Evolutionary conservation across 768 basidiomycete genomes (phyloP), one percentile per base, ranked within the genome.

Genomic region (Asterophora lycoperdoides): DNA sequence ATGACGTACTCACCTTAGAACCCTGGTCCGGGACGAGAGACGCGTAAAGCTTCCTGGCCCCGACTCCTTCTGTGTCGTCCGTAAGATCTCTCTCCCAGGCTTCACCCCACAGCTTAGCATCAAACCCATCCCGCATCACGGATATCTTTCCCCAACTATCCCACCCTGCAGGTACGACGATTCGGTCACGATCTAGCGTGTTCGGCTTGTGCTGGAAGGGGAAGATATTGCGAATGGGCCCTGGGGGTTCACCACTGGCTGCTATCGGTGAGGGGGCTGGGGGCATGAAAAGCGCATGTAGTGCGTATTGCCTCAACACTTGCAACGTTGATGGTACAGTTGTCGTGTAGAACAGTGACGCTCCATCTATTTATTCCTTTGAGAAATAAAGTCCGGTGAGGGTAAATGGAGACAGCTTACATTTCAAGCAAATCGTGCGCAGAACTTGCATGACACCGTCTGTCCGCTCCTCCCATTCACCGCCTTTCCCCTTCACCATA

Each of bases 111-210:
- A 72, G 61, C 52, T 81, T 84, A 1, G 89, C 83, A 45, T 96
- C 93, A 58, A 97, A 99, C 1, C 89, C 89, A 34, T 98, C 96
- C 48, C 93, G 71, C 46, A 98, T 69, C 1, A 97, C 86, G 2
- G 77, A 73, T 49, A 97, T 95, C 72, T 97, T 98, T 0, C 94
- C 93, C 89, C 92, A 96, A 56, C 89, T 91, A 62, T 98, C 96
- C 96, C 96, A 99, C 1, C 96, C 96, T 1, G 91, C 80, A 1
- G 95, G 96, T 5, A 98, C 83, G 37, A 96, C 80, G 44, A 97
- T 86, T 10, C 81, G 84, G 60, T 97, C 94, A 28, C 96, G 83
- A 63, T 98, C 96, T 39, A 98, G 73, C 0, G 89, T 86, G 62
- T 97, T 98, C 1, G 96, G 86, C 56, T 88, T 86, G 47, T 90